Conservation (phyloP, 768 basidiomycete genomes). For the Tricholoma matsutake region DNA sequence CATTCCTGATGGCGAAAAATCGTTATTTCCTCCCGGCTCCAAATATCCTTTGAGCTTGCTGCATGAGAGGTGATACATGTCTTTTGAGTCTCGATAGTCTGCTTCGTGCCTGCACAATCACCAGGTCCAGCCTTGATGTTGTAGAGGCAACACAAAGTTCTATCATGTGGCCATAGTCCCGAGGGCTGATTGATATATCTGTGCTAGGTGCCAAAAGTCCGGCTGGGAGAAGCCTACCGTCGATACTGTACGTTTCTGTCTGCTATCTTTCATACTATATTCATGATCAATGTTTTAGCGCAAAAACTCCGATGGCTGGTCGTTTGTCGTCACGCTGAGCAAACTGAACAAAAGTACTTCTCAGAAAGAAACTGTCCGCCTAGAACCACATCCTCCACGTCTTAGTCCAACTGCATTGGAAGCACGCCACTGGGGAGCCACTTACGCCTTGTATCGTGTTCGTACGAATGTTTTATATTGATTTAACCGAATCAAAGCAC, state of each 20-base stretch:
- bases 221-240: slow-evolving; percentile 85
- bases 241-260: slow-evolving; percentile 55
- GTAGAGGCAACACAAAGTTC: background rate
- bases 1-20: slow-evolving; percentile 40
- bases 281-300: slow-evolving; percentile 32
- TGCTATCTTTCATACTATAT: slow-evolving; percentile 5
- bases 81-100: background rate
- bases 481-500: slow-evolving; percentile 6
- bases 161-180: background rate
- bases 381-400: slow-evolving; percentile 75
- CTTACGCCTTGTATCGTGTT: slow-evolving; percentile 84
- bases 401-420: slow-evolving; percentile 66
- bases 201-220: slow-evolving; percentile 73
- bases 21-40: slow-evolving; percentile 79
- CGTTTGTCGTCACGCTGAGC: slow-evolving; percentile 67
- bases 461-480: slow-evolving; percentile 30
- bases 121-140: background rate
- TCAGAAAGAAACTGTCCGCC: slow-evolving; percentile 61
- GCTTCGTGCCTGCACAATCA: background rate
- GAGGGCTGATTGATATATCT: background rate
- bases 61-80: slow-evolving; percentile 59
- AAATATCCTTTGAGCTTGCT: slow-evolving; percentile 81
- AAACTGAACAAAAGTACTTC: slow-evolving; percentile 69
- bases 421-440: slow-evolving; percentile 90
- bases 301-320: slow-evolving; percentile 47